Base-by-base conservation (phyloP, 768 basidiomycete species). In the Xerocomus spinulosus region DNA sequence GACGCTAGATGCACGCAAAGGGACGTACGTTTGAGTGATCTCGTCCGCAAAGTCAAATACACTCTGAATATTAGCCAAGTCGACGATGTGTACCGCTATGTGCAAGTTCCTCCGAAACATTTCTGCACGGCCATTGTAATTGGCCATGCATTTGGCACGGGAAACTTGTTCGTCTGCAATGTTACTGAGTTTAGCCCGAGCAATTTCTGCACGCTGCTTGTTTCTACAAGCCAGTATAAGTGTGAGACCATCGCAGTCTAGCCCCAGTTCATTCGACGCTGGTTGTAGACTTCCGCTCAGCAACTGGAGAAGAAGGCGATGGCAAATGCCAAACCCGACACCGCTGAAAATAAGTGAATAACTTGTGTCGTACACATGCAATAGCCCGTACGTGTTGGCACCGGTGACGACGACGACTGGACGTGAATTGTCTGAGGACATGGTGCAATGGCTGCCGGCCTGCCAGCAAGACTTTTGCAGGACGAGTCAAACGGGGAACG, bases 211-310 rank as follows among this genome's bases (percentile, higher is more conserved):
- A 4, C 82, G 76, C 51, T 77, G 73, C 32, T 66, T 70, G 53
- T 73, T 87, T 44, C 91, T 76, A 62, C 91, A 92, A 0, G 89
- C 91, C 76, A 93, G 74, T 52, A 93, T 79, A 21, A 93, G 69
- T 0, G 85, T 90, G 39, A 90, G 57, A 6, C 82, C 82, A 15
- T 75, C 70, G 55, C 73, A 80, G 8, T 66, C 64, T 12, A 56
- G 46, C 33, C 51, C 61, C 51, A 48, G 48, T 48, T 46, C 43
- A 21, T 50, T 49, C 38, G 55, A 50, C 28, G 42, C 41, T 13
- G 41, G 17, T 12, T 74, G 67, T 5, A 79, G 78, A 48, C 60
- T 60, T 13, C 62, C 58, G 34, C 72, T 70, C n/a, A 78, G 78
- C 15, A 92, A 70, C 56, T 90, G 83, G 54, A 73, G 66, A 37